A percentile compares a stretch with the other conserved stretches of the same genome.
Conservation (phyloP, 208 protist genomes). For the Lotmaria passim region DNA sequence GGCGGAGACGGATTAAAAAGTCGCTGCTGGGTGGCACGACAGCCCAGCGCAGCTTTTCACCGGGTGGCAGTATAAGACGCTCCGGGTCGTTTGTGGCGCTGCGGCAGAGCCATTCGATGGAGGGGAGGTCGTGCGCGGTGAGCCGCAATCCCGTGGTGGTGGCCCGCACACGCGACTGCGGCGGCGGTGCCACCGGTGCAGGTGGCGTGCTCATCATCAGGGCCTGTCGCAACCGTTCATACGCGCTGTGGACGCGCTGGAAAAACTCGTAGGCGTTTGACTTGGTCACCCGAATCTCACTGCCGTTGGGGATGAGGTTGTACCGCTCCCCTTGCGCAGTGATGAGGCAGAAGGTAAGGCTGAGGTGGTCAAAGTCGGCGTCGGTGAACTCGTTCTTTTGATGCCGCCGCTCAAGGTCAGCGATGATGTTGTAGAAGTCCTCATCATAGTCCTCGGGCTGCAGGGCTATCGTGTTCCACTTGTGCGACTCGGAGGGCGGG, state of each 20-base stretch:
- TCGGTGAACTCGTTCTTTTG: conserved; percentile 26
- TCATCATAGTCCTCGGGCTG: conserved; percentile 26
- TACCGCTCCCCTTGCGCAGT: conserved; percentile 24
- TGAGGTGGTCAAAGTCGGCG: conserved; percentile 27
- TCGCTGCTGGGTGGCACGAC: conserved; percentile 25
- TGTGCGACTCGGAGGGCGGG: conserved; percentile 25
- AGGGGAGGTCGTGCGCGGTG: conserved; percentile 15
- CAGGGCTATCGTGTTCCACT: conserved; percentile 36
- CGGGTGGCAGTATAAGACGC: conserved; percentile 17
- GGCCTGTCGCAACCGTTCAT: conserved; percentile 18
- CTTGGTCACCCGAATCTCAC: conserved; percentile 43
- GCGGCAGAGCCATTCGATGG: conserved; percentile 21
- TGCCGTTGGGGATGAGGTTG: conserved; percentile 57
- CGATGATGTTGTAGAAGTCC: conserved; percentile 19
- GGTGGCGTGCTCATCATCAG: not conserved
- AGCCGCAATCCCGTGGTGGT: conserved; percentile 21
- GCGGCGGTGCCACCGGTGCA: too few species aligned
- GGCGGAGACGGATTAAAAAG: conserved; percentile 33
- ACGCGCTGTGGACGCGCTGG: conserved; percentile 32
- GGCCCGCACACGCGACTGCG: conserved; percentile 9
- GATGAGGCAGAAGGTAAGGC: conserved; percentile 38
- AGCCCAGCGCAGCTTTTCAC: conserved; percentile 34
- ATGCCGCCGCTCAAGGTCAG: conserved; percentile 16
- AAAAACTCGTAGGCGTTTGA: conserved; percentile 54
- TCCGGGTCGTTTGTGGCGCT: conserved; percentile 22